phyloP scores from a whole-genome alignment of 352 stramenopile species.

The Lagenidium sp. region DNA sequence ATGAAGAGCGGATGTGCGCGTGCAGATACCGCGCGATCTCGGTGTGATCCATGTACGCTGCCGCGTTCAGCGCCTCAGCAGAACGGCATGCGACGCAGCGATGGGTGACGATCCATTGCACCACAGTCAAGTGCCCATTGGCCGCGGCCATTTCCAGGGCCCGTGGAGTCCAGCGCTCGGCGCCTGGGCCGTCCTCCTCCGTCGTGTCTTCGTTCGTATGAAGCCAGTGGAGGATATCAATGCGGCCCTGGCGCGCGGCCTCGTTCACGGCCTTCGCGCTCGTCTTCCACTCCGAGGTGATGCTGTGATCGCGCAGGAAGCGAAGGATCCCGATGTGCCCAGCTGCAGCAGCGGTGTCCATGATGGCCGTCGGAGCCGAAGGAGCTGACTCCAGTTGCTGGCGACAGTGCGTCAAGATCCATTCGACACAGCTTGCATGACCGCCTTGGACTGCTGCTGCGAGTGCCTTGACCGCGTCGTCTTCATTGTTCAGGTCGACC shows the following conservation, averaged over 20 bases:
- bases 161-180: slow-evolving; percentile 30
- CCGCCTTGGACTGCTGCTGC: slow-evolving; percentile 41
- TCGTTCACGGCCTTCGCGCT: slow-evolving; percentile 52
- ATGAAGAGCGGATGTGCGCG: slow-evolving; percentile 27
- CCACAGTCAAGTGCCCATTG: slow-evolving; percentile 45
- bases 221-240: slow-evolving; percentile 48
- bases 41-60: slow-evolving; percentile 65
- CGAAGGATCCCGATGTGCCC: slow-evolving; percentile 52
- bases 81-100: slow-evolving; percentile 32
- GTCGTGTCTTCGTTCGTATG: slow-evolving; percentile 19
- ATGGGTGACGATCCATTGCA: slow-evolving; percentile 55
- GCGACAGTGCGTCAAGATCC: slow-evolving; percentile 37
- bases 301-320: slow-evolving; percentile 27
- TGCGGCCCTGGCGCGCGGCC: slow-evolving; percentile 34
- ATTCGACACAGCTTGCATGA: slow-evolving; percentile 44
- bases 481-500: slow-evolving; percentile 17
- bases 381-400: slow-evolving; percentile 23
- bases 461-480: slow-evolving; percentile 45
- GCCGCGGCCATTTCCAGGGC: slow-evolving; percentile 49
- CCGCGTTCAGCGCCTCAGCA: slow-evolving; percentile 52
- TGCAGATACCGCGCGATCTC: slow-evolving; percentile 46
- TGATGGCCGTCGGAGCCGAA: slow-evolving; percentile 22
- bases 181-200: slow-evolving; percentile 7
- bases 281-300: slow-evolving; percentile 31
- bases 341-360: slow-evolving; percentile 39